Conservation (phyloP, 805 yeast species). For the Dipodascopsis uninucleata region DNA sequence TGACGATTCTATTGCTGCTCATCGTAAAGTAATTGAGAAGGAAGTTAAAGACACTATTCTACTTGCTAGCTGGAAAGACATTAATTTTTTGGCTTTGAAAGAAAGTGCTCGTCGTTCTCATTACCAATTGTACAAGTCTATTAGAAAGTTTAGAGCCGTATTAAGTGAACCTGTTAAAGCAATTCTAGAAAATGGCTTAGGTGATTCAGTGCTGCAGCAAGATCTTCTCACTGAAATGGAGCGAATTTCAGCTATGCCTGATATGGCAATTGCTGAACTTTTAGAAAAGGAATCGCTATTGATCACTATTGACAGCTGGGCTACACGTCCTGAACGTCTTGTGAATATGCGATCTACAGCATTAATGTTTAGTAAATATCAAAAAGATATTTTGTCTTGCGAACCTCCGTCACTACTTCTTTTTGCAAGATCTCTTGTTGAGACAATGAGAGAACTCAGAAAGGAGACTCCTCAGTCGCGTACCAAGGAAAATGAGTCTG, state of each 20-base stretch:
- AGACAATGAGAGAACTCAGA: constrained; percentile 58
- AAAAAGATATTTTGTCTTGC: constrained; percentile 36
- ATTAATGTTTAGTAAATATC: constrained; percentile 54
- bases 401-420: constrained; percentile 49
- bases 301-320: constrained; percentile 6
- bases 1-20: constrained; percentile 43
- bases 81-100: constrained; percentile 85
- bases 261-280: neutral
- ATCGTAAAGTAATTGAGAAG: constrained; percentile 61
- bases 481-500: constrained; percentile 72
- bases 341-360: constrained; percentile 49
- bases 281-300: neutral
- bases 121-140: constrained; percentile 72
- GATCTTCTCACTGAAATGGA: neutral
- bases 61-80: constrained; percentile 96
- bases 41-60: constrained; percentile 79
- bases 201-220: neutral
- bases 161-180: constrained; percentile 16
- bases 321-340: constrained; percentile 53
- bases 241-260: neutral
- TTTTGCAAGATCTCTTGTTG: constrained; percentile 52
- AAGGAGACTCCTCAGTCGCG: constrained; percentile 71
- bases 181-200: constrained; percentile 16
- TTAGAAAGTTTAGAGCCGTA: constrained; percentile 71
- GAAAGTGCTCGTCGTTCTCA: constrained; percentile 93